These are phyloP conservation scores for Malus hybrid DNA, from an alignment of 331 rosid species.

Conservation along the genomic window DNA sequence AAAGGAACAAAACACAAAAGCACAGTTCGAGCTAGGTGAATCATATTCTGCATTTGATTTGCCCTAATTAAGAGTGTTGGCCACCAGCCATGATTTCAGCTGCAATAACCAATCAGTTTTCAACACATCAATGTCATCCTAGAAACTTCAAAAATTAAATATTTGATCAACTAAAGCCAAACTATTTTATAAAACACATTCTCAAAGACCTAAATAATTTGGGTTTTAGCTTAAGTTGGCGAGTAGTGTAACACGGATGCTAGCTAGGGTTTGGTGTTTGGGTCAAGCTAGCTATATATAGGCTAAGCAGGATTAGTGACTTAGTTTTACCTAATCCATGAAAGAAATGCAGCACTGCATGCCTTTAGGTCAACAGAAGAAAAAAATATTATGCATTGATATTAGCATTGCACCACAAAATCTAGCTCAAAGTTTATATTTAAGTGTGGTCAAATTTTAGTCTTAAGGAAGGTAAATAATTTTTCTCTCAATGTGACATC, in stretches of 20 bases:
- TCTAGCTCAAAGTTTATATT: too few relatives aligned
- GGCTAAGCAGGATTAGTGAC: background rate
- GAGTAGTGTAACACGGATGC: background rate
- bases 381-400: too few relatives aligned
- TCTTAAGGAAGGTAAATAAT: too few relatives aligned
- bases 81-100: conserved; percentile 4
- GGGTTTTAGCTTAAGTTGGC: background rate
- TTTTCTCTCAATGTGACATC: too few relatives aligned
- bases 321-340: background rate
- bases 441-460: too few relatives aligned
- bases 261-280: background rate
- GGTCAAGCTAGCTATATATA: background rate
- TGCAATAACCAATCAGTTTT: background rate
- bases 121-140: conserved; percentile 1
- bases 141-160: background rate
- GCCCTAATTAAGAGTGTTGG: background rate
- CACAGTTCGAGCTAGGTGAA: too few relatives aligned
- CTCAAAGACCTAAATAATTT: background rate
- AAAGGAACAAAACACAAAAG: background rate
- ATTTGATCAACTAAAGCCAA: background rate
- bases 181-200: background rate
- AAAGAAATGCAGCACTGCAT: background rate
- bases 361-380: background rate
- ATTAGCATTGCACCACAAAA: too few relatives aligned
- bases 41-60: background rate